Conservation (phyloP, 805 yeast genomes). For the Metschnikowia corniflorae region DNA sequence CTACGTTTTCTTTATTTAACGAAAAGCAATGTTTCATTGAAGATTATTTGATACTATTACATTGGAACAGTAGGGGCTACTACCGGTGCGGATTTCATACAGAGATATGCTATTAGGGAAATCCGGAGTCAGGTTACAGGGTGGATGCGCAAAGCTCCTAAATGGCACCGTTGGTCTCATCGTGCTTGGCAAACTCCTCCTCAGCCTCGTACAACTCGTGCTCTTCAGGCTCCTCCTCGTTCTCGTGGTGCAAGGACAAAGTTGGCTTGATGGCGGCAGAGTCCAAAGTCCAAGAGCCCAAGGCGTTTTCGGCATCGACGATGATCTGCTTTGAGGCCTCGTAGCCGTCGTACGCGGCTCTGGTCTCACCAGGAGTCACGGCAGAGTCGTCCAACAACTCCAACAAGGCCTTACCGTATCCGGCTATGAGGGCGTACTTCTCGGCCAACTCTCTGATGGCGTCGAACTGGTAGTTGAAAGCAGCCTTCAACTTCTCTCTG, state of each 20-base stretch:
- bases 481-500: constrained; percentile 96
- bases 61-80: no score
- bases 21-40: background rate
- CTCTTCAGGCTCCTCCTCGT: constrained; percentile 39
- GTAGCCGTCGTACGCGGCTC: constrained; percentile 97
- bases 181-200: constrained; percentile 43
- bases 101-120: constrained; percentile 6
- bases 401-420: constrained; percentile 95
- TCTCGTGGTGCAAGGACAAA: constrained; percentile 72
- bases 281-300: constrained; percentile 96
- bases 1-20: constrained; percentile 6
- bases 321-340: constrained; percentile 98
- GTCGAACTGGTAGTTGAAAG: constrained; percentile 95
- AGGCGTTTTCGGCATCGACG: constrained; percentile 92
- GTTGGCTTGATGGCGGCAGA: constrained; percentile 93
- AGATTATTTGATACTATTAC: no score
- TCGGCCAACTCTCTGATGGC: constrained; percentile 92
- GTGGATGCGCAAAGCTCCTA: constrained; percentile 8
- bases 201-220: constrained; percentile 52
- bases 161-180: constrained; percentile 26
- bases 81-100: constrained; percentile 2
- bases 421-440: constrained; percentile 95
- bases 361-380: constrained; percentile 98
- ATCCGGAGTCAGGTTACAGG: constrained; percentile 1
- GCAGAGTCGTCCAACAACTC: constrained; percentile 96